Conservation (phyloP, 768 basidiomycete species). For the Podaxis rugospora region DNA sequence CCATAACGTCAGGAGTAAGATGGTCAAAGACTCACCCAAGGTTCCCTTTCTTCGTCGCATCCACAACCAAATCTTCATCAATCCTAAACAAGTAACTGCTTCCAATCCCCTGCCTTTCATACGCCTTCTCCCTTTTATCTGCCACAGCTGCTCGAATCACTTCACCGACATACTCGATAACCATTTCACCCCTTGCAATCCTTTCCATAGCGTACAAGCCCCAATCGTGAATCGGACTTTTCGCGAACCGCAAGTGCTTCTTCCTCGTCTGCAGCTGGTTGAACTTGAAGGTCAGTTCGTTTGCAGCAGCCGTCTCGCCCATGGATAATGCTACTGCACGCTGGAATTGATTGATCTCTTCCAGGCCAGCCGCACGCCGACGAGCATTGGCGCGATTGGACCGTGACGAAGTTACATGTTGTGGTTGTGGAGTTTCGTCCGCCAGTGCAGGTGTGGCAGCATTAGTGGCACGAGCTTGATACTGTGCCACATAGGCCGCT, state of each 20-base stretch:
- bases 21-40: slow-evolving; percentile 68
- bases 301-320: slow-evolving; percentile 59
- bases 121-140: slow-evolving; percentile 94
- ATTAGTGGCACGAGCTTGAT: slow-evolving; percentile 56
- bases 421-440: slow-evolving; percentile 45
- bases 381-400: slow-evolving; percentile 92
- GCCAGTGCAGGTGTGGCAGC: slow-evolving; percentile 34
- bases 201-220: slow-evolving; percentile 97
- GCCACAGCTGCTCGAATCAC: slow-evolving; percentile 93
- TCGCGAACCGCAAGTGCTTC: slow-evolving; percentile 93
- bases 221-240: slow-evolving; percentile 98
- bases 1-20: slow-evolving; percentile 10
- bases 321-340: slow-evolving; percentile 72
- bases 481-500: slow-evolving; percentile 88
- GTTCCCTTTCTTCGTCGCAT: slow-evolving; percentile 98
- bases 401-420: slow-evolving; percentile 68
- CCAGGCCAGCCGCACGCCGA: slow-evolving; percentile 85
- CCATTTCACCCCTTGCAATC: slow-evolving; percentile 94
- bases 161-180: slow-evolving; percentile 99
- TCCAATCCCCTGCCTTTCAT: slow-evolving; percentile 96
- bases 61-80: slow-evolving; percentile 96
- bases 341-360: slow-evolving; percentile 92
- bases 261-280: slow-evolving; percentile 97
- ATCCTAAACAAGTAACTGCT: slow-evolving; percentile 98
- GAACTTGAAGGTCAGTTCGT: slow-evolving; percentile 86